phyloP scores from a whole-genome alignment of 345 rosid species.

The Raphanus raphanistrum region DNA sequence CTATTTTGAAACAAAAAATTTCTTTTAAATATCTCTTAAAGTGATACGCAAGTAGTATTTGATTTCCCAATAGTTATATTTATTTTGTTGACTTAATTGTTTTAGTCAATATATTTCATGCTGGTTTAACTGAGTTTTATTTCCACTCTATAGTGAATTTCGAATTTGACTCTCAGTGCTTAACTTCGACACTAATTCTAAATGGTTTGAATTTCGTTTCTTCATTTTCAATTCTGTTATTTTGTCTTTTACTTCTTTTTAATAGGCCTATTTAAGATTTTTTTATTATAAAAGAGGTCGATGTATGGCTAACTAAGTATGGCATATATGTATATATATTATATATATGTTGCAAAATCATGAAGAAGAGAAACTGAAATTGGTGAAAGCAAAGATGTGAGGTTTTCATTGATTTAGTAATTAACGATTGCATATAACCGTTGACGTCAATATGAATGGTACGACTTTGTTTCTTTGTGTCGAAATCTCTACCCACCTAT shows the following conservation, averaged over 20 bases:
- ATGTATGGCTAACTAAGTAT: neutral
- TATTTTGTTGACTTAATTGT: neutral
- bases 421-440: neutral
- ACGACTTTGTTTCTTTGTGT: slow-evolving; percentile 26
- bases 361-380: neutral
- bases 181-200: neutral
- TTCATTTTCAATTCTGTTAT: neutral
- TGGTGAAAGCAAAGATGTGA: slow-evolving; percentile 20
- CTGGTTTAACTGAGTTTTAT: neutral
- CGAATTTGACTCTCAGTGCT: neutral
- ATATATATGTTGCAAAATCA: too few relatives aligned
- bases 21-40: too few relatives aligned
- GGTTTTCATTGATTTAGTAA: slow-evolving; percentile 22
- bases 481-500: slow-evolving; percentile 7
- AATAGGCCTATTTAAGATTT: neutral
- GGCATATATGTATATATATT: neutral
- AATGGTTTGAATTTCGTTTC: neutral
- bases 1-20: too few relatives aligned
- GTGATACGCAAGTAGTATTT: neutral
- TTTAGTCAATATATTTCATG: neutral
- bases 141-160: neutral
- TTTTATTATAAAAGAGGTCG: neutral
- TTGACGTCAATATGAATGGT: slow-evolving; percentile 23
- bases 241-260: neutral
- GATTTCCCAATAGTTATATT: neutral